Evolutionary conservation across 768 basidiomycete genomes (phyloP).

Genomic region (Xerocomellus intermedius): DNA sequence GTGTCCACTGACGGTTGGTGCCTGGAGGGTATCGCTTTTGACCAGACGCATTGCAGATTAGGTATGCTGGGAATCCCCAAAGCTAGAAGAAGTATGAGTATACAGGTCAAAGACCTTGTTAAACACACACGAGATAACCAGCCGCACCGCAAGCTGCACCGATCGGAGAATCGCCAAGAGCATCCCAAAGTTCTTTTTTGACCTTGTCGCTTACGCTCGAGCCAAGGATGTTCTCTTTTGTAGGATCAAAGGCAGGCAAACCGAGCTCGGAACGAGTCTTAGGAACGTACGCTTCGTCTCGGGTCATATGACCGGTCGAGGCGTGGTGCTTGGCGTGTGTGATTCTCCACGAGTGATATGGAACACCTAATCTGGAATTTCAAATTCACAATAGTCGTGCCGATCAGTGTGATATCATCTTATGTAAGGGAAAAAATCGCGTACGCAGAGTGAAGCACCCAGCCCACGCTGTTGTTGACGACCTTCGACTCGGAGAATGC

Average conservation of each 20-base stretch:
- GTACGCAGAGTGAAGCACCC: constrained; percentile 87
- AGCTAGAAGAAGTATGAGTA: constrained; percentile 41
- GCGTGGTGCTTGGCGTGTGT: constrained; percentile 96
- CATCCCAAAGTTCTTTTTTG: constrained; percentile 75
- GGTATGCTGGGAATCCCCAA: constrained; percentile 83
- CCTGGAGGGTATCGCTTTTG: constrained; percentile 75
- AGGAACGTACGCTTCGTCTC: constrained; percentile 96
- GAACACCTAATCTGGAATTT: constrained; percentile 75
- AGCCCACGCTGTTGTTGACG: constrained; percentile 91
- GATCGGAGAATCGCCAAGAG: constrained; percentile 89
- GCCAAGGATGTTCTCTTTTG: constrained; percentile 64
- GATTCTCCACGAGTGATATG: constrained; percentile 96
- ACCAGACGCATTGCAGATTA: constrained; percentile 81
- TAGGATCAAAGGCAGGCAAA: constrained; percentile 62
- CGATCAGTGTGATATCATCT: constrained; percentile 22
- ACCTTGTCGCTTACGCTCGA: constrained; percentile 64
- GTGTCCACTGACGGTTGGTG: constrained; percentile 68
- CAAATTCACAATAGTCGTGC: constrained; percentile 6
- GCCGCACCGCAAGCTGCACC: constrained; percentile 53
- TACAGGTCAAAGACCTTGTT: neutral
- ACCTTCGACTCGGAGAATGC: constrained; percentile 91
- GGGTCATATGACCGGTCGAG: constrained; percentile 86
- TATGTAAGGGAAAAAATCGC: constrained; percentile 28
- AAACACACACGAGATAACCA: constrained; percentile 55
- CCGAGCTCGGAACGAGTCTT: constrained; percentile 73